These are phyloP conservation scores for Penicillium coffeae DNA, from an alignment of 495 filamentous ascomycete genomes.

Conservation along the genomic window DNA sequence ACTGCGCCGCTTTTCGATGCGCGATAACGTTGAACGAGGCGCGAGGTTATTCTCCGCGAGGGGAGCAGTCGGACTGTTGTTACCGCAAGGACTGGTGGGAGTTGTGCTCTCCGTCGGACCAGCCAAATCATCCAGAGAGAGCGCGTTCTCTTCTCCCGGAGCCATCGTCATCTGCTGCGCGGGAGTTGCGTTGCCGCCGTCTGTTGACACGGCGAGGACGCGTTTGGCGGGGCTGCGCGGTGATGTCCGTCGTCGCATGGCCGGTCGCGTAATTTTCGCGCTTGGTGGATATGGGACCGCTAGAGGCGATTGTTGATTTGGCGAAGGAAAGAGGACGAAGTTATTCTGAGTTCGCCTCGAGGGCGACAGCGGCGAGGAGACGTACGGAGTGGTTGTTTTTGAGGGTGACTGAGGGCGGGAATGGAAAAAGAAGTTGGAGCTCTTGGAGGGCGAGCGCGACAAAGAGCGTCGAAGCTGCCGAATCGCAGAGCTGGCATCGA, in stretches of 20 bases:
- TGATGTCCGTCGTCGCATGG: conserved; percentile 55
- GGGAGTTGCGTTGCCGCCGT: conserved; percentile 65
- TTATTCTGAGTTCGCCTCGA: conserved; percentile 43
- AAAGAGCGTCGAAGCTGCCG: conserved; percentile 77
- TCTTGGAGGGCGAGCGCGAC: conserved; percentile 82
- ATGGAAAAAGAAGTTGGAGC: conserved; percentile 60
- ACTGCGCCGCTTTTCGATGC: conserved; percentile 46
- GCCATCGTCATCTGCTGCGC: conserved; percentile 30
- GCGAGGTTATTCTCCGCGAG: conserved; percentile 38
- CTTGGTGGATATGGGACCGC: conserved; percentile 52
- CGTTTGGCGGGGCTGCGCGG: conserved; percentile 74
- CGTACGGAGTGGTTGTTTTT: conserved; percentile 32
- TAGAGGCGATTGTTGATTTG: conserved; percentile 48
- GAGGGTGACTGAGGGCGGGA: conserved; percentile 54
- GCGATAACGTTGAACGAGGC: conserved; percentile 43
- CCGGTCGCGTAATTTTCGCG: conserved; percentile 44
- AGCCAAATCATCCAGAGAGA: conserved; percentile 22
- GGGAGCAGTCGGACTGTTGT: conserved; percentile 34
- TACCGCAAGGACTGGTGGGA: conserved; percentile 39
- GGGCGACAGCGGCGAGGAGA: conserved; percentile 51
- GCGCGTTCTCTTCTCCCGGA: conserved; percentile 55
- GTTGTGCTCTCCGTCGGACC: conserved; percentile 20
- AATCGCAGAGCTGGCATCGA: conserved; percentile 72
- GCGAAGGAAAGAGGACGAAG: conserved; percentile 46
- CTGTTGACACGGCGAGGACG: conserved; percentile 63